Percentiles rank a stretch among this genome's conserved stretches.
These are phyloP conservation scores for Magnolia changhungtana DNA, from an alignment of 164 flowering plant species.

Conservation along the genomic window DNA sequence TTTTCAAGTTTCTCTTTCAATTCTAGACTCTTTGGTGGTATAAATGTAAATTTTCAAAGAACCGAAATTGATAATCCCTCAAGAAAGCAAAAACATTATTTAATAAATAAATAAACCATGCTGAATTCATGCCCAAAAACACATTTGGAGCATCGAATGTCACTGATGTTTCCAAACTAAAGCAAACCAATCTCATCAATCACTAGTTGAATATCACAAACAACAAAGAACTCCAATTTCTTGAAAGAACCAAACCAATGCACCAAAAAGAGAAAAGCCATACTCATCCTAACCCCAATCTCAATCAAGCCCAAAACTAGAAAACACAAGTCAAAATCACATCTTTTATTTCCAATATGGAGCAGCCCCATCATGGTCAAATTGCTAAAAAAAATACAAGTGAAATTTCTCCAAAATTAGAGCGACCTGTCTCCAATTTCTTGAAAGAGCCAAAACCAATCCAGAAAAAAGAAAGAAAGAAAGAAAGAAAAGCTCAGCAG, in stretches of 20 bases:
- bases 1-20: no score
- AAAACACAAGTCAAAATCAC: background rate
- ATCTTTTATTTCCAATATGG: background rate
- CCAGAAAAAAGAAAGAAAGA: background rate
- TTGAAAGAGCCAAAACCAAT: background rate
- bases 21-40: background rate
- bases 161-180: background rate
- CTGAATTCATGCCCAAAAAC: background rate
- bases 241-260: background rate
- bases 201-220: background rate
- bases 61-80: background rate
- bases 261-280: background rate
- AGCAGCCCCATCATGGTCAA: background rate
- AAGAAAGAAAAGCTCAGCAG: background rate
- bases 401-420: background rate
- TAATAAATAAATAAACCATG: background rate
- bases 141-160: background rate
- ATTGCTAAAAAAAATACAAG: background rate
- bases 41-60: background rate
- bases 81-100: background rate
- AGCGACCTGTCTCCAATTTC: background rate
- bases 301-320: background rate
- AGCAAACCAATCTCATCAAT: background rate
- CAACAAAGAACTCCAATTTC: background rate
- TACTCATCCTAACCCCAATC: background rate